These are phyloP conservation scores for Gremmenia infestans DNA, from an alignment of 2,329 filamentous ascomycete species.

Conservation along the genomic window DNA sequence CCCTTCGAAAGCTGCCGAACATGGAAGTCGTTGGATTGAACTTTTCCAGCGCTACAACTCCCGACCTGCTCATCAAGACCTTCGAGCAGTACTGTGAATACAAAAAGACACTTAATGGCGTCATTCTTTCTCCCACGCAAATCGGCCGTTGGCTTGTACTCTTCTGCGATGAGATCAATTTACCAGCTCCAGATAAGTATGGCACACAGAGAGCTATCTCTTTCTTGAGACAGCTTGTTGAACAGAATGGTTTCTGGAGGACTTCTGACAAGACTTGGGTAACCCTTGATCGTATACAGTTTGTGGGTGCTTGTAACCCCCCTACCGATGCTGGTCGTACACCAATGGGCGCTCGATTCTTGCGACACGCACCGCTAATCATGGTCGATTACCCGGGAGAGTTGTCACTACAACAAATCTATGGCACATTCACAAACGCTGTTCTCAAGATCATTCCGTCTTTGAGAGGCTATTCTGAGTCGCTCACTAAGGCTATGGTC, in stretches of 20 bases:
- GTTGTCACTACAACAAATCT: conserved; percentile 91
- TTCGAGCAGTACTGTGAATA: conserved; percentile 99
- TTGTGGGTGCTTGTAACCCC: conserved; percentile 97
- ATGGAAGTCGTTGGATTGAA: conserved; percentile 99
- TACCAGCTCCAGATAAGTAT: conserved; percentile 96
- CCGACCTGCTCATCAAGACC: conserved; percentile 96
- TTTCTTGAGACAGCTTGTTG: conserved; percentile 93
- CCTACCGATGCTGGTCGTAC: conserved; percentile 96
- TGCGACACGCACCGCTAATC: conserved; percentile 94
- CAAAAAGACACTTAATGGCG: conserved; percentile 95
- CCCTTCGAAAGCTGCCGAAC: conserved; percentile 90
- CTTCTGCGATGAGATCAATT: conserved; percentile 99
- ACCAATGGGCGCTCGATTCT: conserved; percentile 85
- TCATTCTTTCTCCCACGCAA: conserved; percentile 91
- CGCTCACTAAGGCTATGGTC: conserved; percentile 96
- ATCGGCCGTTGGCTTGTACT: conserved; percentile 97
- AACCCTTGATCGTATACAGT: conserved; percentile 94
- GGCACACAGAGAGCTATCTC: conserved; percentile 96
- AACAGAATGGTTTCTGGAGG: conserved; percentile 99
- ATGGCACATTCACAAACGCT: conserved; percentile 95
- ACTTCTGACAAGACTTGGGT: conserved; percentile 98
- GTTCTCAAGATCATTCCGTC: conserved; percentile 95
- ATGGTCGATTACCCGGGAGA: conserved; percentile 99
- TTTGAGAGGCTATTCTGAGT: conserved; percentile 89
- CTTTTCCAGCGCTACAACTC: conserved; percentile 97